phyloP scores from a whole-genome alignment of 495 filamentous ascomycete species.

The Amorphotheca resinae region DNA sequence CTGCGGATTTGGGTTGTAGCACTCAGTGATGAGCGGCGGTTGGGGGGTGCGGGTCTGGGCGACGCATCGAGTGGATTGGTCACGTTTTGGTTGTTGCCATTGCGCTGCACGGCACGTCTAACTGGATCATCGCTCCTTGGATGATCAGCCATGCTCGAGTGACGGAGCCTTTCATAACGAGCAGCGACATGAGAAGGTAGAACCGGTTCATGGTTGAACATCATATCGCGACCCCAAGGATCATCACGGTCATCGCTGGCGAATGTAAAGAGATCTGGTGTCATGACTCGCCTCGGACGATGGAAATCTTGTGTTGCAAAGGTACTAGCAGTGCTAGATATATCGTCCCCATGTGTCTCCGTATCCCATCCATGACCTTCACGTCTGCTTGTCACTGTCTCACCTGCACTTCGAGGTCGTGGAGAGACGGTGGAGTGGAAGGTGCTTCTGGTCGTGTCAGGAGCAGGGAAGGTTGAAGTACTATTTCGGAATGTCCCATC shows the following conservation, averaged over 20 bases:
- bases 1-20: conserved; percentile 12
- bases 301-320: neutral
- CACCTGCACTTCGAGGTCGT: conserved; percentile 20
- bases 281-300: conserved; percentile 2
- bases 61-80: conserved; percentile 2
- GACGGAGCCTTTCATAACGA: conserved; percentile 7
- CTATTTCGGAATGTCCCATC: conserved; percentile 8
- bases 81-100: neutral
- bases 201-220: conserved; percentile 14
- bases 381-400: conserved; percentile 19
- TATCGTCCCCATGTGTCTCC: conserved; percentile 12
- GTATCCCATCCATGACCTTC: conserved; percentile 24
- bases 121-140: conserved; percentile 10
- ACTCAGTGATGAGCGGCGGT: conserved; percentile 16
- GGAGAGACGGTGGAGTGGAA: conserved; percentile 12
- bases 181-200: conserved; percentile 4
- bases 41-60: conserved; percentile 7
- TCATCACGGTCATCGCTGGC: neutral
- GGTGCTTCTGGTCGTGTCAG: neutral
- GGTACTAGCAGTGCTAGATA: conserved; percentile 2
- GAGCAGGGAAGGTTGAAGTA: conserved; percentile 7
- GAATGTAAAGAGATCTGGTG: conserved; percentile 18
- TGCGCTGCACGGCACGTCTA: neutral
- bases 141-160: conserved; percentile 11
- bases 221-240: conserved; percentile 16